Evolutionary conservation across 345 rosid genomes (phyloP), one percentile per base, ranked within the genome.

Genomic region (Rhizophora apiculata): DNA sequence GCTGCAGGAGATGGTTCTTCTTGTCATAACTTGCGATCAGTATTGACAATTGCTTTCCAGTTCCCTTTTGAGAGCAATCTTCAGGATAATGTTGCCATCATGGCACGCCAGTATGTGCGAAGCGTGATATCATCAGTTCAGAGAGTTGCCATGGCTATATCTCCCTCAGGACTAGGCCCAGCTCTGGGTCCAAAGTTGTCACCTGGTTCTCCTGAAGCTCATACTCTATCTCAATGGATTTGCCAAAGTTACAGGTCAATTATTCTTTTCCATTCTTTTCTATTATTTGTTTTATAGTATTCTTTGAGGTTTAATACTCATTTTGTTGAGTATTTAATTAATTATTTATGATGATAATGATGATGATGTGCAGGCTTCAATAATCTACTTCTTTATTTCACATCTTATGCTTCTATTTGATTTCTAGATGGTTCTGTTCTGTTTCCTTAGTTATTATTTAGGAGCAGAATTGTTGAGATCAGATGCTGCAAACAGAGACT

Each of bases 41-140:
- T 96, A 61, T 83, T 96, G 78, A 92, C 98, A 4, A 92, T 96
- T n/a, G 99, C 99, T 39, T 92, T 96, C 76, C 99, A 96, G 75
- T 92, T 96, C 83, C 98, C 98, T 11, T 92, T 89, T 57, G 98
- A 92, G 68, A 82, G 81, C 84, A 88, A 81, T 76, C 81, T 91
- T 63, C 98, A 90, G 72, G 99, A 96, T 0, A 96, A 86, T 79
- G 99, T 96, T 66, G 96, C 95, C 1, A 80, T 86, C 72, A 92
- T 96, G 99, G 99, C 98, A 27, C 85, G 92, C 7, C 98, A 96
- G 74, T 96, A 96, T 48, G 84, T 96, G 6, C 85, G 96, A 1
- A 96, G 93, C 16, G 96, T 96, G 67, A 92, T 96, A 62, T 86
- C 97, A 16, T 87, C 99, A 0, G 97, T 96, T 55, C 99, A 96